Evolutionary conservation across 768 basidiomycete genomes (phyloP).

Genomic region (Omphalotus guepiniiformis): DNA sequence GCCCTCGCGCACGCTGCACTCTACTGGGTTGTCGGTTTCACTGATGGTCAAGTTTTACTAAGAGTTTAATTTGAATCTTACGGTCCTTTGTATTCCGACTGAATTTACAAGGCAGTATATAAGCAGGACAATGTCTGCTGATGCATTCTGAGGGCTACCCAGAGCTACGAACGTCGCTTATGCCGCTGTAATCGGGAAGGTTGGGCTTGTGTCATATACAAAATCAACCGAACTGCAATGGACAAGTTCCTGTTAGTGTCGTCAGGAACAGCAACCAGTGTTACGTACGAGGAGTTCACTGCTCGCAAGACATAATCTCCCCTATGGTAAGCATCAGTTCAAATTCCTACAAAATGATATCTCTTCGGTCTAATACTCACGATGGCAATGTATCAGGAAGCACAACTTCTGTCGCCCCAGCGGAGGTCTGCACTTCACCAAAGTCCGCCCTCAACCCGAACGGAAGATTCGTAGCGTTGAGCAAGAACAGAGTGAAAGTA

Average conservation of each 20-base stretch:
- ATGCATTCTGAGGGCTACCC: too few relatives aligned
- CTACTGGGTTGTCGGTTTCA: too few relatives aligned
- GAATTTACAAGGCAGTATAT: too few relatives aligned
- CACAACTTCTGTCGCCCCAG: neutral
- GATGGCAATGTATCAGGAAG: neutral
- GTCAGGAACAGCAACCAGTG: neutral
- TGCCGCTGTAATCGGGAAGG: slow-evolving; percentile 2
- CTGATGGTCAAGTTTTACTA: too few relatives aligned
- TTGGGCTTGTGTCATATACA: slow-evolving; percentile 1
- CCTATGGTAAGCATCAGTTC: neutral
- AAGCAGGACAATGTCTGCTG: too few relatives aligned
- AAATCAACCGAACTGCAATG: neutral
- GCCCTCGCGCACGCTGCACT: too few relatives aligned
- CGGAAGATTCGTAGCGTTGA: slow-evolving; percentile 1
- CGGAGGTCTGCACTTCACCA: slow-evolving; percentile 2
- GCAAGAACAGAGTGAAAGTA: slow-evolving; percentile 3
- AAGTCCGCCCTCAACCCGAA: slow-evolving; percentile 5
- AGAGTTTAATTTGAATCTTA: too few relatives aligned
- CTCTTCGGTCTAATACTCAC: neutral
- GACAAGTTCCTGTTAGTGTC: neutral
- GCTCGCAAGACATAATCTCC: slow-evolving; percentile 1
- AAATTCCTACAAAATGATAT: neutral
- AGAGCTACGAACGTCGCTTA: too few relatives aligned
- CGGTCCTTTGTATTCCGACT: too few relatives aligned
- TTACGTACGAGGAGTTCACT: slow-evolving; percentile 1